Base-by-base conservation (phyloP, 345 rosid genomes). In the Eutrema yunnanense region DNA sequence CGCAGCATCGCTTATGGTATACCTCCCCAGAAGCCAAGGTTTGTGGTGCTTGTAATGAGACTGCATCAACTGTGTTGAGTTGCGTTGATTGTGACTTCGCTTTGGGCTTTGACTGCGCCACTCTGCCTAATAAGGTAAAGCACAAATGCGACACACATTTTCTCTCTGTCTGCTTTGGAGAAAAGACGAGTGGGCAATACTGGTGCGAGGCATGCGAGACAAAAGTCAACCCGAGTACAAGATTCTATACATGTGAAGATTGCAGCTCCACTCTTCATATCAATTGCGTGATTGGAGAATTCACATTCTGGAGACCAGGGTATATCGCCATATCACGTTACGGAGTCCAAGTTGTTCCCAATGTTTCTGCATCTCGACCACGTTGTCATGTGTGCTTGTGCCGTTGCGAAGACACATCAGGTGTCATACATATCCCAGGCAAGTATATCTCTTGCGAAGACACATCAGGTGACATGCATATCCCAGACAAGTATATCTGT, bases 351-450 rank as follows among this genome's bases (percentile, higher is more conserved):
- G 5, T 59, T 2, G 6, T 51, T 19, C 46, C 47, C 11, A 40
- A 29, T 14, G 50, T 9, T 9, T 67, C 9, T 54, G 62, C 72
- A 14, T 38, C 59, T 48, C 30, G 59, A 30, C 67, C 59, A 27
- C 2, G 2, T 43, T 62, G 67, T 38, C 6, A 38, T 12, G 40
- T 19, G 33, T 59, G 64, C 47, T 3, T 0, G 9, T 3, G 2
- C 47, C 50, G 65, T 42, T 61, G 65, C 50, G 33, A 27, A 27
- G 65, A 61, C 65, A 27, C 65, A 4, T 11, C 65, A 27, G 65
- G 48, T 22, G 13, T 65, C 41, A 65, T 77, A 54, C 32, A 54
- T 32, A 12, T 77, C 81, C 74, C 80, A 14, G 36, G 2, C 12
- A 4, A 34, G 41, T 36, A 37, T 57, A 9, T 57, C 11, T 57